A percentile compares a stretch with the other conserved stretches of the same genome.
phyloP scores from a whole-genome alignment of 2,329 filamentous ascomycete species.

The Beauveria sp. region DNA sequence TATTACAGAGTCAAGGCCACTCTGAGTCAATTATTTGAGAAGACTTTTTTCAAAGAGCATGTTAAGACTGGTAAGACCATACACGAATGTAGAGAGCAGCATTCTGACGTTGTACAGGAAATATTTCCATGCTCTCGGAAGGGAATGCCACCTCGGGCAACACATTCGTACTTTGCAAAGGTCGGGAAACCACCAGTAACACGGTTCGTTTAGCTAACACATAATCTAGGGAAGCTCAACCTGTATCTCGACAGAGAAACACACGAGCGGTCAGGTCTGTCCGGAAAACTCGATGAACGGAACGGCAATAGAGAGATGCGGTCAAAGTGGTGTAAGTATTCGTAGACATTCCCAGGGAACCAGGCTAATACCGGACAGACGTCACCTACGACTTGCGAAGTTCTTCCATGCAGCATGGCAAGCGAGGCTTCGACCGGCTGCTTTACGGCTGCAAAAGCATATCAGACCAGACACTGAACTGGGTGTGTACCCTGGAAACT shows the following conservation, averaged over 20 bases:
- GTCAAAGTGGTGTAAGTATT: constrained; percentile 61
- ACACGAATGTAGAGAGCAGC: background rate
- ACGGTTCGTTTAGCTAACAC: background rate
- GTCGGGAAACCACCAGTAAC: constrained; percentile 29
- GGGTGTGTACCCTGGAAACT: constrained; percentile 63
- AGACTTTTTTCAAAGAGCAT: constrained; percentile 74
- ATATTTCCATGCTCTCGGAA: constrained; percentile 77
- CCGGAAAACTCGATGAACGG: constrained; percentile 57
- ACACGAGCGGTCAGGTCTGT: constrained; percentile 76
- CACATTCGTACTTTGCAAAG: constrained; percentile 62
- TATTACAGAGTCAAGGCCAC: constrained; percentile 68
- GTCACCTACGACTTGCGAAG: constrained; percentile 69
- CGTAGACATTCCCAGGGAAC: background rate
- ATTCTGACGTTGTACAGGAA: constrained; percentile 42
- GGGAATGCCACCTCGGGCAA: constrained; percentile 64
- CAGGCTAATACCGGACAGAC: constrained; percentile 40
- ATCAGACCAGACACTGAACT: constrained; percentile 57
- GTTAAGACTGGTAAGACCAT: constrained; percentile 61
- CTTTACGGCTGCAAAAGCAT: constrained; percentile 73
- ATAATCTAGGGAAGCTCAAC: constrained; percentile 52
- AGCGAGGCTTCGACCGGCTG: constrained; percentile 73
- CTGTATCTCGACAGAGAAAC: constrained; percentile 73
- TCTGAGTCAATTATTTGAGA: constrained; percentile 62
- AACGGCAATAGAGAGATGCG: constrained; percentile 54
- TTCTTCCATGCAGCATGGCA: constrained; percentile 72